Percentiles rank a stretch among this genome's conserved stretches.
Conservation (phyloP, 2,329 filamentous ascomycete genomes). For the Onygenales sp. region DNA sequence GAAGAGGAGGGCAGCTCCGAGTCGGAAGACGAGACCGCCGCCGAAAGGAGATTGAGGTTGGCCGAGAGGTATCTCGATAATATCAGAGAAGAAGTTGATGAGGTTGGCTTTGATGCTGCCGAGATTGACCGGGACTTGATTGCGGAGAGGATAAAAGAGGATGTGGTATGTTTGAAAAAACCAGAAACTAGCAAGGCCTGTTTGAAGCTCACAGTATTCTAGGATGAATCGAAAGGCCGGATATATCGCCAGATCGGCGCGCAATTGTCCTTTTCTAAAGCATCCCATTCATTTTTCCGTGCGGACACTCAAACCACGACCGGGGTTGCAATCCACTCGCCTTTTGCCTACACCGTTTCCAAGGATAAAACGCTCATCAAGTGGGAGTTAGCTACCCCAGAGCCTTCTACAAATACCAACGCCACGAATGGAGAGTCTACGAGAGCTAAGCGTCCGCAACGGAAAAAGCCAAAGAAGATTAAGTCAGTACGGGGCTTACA, state of each 20-base stretch:
- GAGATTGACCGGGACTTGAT: conserved; percentile 90
- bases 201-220: neutral
- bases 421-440: conserved; percentile 53
- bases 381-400: conserved; percentile 63
- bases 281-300: conserved; percentile 63
- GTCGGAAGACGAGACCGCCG: conserved; percentile 72
- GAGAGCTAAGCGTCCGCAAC: conserved; percentile 43
- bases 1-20: conserved; percentile 45
- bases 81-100: conserved; percentile 71
- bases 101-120: conserved; percentile 82
- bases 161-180: conserved; percentile 49
- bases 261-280: conserved; percentile 59
- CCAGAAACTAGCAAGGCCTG: no score
- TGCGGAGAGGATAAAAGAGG: conserved; percentile 80
- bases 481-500: conserved; percentile 41
- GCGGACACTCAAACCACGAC: conserved; percentile 72
- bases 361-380: conserved; percentile 81
- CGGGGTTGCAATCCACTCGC: conserved; percentile 66
- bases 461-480: conserved; percentile 36
- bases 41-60: conserved; percentile 73
- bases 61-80: conserved; percentile 92
- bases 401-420: conserved; percentile 29
- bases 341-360: conserved; percentile 78
- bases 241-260: conserved; percentile 73
- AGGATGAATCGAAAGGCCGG: conserved; percentile 78